Percentiles rank a stretch among this genome's conserved stretches.
These are phyloP conservation scores for Nicotiana tabacum DNA, from an alignment of 257 asterid species.

Conservation along the genomic window DNA sequence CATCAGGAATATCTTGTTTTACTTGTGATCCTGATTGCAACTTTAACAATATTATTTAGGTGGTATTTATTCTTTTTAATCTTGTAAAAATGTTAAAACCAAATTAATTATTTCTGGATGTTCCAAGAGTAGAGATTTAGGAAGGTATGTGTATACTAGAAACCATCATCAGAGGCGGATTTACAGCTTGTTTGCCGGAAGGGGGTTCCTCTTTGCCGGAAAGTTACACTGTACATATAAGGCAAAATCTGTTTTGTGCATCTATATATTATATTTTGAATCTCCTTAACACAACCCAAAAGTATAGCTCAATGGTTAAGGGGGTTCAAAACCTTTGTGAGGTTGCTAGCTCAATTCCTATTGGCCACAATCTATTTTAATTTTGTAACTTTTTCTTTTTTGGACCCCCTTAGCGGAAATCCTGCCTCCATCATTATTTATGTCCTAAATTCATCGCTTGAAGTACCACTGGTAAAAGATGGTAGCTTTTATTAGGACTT, in stretches of 20 bases:
- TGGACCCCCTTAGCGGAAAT: too few species aligned
- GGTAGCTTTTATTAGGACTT: neutral
- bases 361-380: too few species aligned
- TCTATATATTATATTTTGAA: too few species aligned
- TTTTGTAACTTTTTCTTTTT: too few species aligned
- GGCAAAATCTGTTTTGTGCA: too few species aligned
- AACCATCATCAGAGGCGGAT: neutral
- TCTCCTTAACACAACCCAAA: too few species aligned
- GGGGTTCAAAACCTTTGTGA: too few species aligned
- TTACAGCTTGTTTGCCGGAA: too few species aligned
- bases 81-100: neutral
- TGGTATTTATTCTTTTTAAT: neutral
- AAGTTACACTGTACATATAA: too few species aligned
- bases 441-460: neutral
- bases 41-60: neutral
- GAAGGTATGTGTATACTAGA: neutral
- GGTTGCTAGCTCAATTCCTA: too few species aligned
- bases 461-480: neutral
- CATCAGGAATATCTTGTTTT: neutral
- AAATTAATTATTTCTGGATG: neutral
- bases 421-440: neutral
- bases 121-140: neutral
- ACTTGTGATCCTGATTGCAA: neutral
- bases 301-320: too few species aligned
- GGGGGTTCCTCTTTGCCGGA: too few species aligned